Evolutionary conservation across 83 land plant genomes (phyloP), one percentile per base, ranked within the genome.

Genomic region (Picea abies): DNA sequence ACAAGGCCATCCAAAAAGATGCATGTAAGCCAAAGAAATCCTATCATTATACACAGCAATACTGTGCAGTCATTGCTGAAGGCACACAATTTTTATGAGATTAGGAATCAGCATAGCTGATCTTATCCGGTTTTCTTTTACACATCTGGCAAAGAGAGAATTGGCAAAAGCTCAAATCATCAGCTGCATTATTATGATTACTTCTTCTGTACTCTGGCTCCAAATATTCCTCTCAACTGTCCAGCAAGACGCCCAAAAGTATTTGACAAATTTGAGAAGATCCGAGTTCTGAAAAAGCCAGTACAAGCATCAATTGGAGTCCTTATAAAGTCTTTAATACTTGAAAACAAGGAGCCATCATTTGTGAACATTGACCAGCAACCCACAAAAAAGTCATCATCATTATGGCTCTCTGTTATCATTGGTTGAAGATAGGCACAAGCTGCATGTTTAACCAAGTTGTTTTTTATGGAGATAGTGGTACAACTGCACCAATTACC

Each of bases 391-490:
- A 73, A 47, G 23, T 73, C 58, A 47, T 73, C 77, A 41, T 73
- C 77, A 73, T 73, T 41, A 52, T 73, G 44, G 77, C 58, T 73
- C 77, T 73, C 77, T 16, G 58, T 73, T 73, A 73, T 23, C 77
- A 73, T 73, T 22, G 77, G 77, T 20, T 73, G 77, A 22, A 73
- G 77, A 73, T 73, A 73, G 25, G 58, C 58, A 73, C 44, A 52
- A 52, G 77, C 77, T 73, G 77, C 77, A 73, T 73, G 77, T 47
- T 73, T 73, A 10, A 73, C 77, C 41, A 73, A 47, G 47, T 73
- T n/a, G 58, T 73, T 73, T 47, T 41, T 73, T 44, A 73, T 73
- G 26, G 77, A 22, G n/a, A 73, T 47, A 10, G 44, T 19, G 0
- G 77, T 73, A 73, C 77, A 73, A 56, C 58, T 56, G 58, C 58